Evolutionary conservation across 1,139 yeast genomes (phyloP).

Genomic region (Yamadazyma songkhlaensis): DNA sequence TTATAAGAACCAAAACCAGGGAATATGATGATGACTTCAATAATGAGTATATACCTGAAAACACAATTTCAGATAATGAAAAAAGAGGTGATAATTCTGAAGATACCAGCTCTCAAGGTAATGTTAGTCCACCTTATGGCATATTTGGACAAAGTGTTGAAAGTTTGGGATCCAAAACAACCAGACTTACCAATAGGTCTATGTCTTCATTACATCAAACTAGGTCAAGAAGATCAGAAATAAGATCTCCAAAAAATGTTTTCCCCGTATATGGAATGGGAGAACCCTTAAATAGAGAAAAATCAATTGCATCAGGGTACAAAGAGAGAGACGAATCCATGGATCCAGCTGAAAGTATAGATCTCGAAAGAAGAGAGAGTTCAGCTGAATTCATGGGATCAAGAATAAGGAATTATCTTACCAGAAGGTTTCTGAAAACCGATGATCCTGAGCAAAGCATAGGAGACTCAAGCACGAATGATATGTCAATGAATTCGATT

Average conservation of each 20-base stretch:
- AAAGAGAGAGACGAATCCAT: constrained; percentile 5
- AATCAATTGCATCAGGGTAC: constrained; percentile 49
- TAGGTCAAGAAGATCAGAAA: constrained; percentile 12
- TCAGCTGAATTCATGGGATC: constrained; percentile 31
- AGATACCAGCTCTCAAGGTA: constrained; percentile 4
- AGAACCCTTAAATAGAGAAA: constrained; percentile 52
- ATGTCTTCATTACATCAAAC: constrained; percentile 5
- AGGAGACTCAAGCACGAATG: constrained; percentile 5
- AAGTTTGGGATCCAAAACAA: constrained; percentile 2
- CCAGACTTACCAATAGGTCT: constrained; percentile 1
- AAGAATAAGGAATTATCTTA: constrained; percentile 10
- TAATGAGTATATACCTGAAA: not conserved
- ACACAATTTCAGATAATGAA: not conserved
- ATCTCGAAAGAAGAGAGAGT: not conserved
- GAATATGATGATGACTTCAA: constrained; percentile 5
- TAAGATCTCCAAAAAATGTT: constrained; percentile 67
- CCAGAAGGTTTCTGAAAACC: constrained; percentile 9
- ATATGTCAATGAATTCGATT: constrained; percentile 4
- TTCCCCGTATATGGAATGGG: constrained; percentile 83
- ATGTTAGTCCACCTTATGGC: constrained; percentile 2
- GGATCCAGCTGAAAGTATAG: constrained; percentile 7
- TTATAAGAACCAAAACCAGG: constrained; percentile 45
- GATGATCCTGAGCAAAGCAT: constrained; percentile 1
- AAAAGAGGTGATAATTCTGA: not conserved
- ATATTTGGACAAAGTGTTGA: constrained; percentile 3